phyloP scores from a whole-genome alignment of 2,329 filamentous ascomycete genomes.

The Elsinoe ampelina region DNA sequence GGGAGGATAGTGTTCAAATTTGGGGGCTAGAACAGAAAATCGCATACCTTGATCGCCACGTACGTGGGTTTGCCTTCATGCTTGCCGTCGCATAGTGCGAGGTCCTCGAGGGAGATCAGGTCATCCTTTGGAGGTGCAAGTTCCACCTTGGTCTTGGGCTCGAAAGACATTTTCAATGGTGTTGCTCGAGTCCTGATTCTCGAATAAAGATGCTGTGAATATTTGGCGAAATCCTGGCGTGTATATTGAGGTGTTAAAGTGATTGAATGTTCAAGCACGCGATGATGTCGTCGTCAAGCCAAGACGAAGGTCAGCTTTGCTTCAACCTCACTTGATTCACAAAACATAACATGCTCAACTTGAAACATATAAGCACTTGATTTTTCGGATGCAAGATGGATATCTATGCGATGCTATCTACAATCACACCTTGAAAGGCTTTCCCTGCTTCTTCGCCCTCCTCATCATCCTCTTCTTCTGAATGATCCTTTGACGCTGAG shows the following conservation, averaged over 20 bases:
- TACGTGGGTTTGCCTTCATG: conserved; percentile 52
- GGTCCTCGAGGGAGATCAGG: conserved; percentile 67
- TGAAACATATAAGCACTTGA: not conserved
- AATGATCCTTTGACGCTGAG: conserved; percentile 67
- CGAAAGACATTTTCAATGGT: conserved; percentile 43
- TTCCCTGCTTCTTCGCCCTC: conserved; percentile 36
- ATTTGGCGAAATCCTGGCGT: too few relatives aligned
- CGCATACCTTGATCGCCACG: conserved; percentile 48
- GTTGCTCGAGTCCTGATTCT: not conserved
- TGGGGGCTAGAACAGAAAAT: not conserved
- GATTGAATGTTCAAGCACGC: not conserved
- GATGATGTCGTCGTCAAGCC: not conserved
- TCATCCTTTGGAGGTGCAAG: conserved; percentile 82
- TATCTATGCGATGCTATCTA: not conserved
- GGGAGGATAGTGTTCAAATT: not conserved
- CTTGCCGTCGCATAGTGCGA: conserved; percentile 73
- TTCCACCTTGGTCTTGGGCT: conserved; percentile 65
- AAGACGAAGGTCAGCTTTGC: not conserved
- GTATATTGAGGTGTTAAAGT: not conserved
- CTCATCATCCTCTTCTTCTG: conserved; percentile 73
- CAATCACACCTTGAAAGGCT: conserved; percentile 23
- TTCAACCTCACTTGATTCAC: not conserved
- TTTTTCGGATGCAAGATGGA: not conserved
- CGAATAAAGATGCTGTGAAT: not conserved
- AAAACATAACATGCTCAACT: not conserved